These are phyloP conservation scores for Strobilomyces dryophilus DNA, from an alignment of 768 basidiomycete species.

Conservation along the genomic window DNA sequence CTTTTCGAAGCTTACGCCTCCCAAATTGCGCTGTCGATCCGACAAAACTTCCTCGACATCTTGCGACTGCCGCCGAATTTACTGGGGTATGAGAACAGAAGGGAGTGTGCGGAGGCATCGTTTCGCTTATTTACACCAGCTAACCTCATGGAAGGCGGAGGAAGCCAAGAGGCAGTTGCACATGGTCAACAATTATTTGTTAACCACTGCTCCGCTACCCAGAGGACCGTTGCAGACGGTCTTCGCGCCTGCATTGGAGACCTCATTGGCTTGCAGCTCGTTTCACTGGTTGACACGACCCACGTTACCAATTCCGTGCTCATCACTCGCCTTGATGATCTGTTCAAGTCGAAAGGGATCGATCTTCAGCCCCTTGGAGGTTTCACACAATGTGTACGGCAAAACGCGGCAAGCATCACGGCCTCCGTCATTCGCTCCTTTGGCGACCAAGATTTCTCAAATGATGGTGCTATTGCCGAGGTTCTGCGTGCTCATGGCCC, in stretches of 20 bases:
- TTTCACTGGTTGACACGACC: slow-evolving; percentile 40
- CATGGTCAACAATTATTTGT: slow-evolving; percentile 48
- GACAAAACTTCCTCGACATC: slow-evolving; percentile 45
- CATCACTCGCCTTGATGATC: slow-evolving; percentile 30
- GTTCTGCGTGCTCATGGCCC: slow-evolving; percentile 38
- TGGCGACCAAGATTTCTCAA: slow-evolving; percentile 61
- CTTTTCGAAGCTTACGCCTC: slow-evolving; percentile 79
- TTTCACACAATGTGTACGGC: slow-evolving; percentile 35
- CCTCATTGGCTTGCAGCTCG: slow-evolving; percentile 59
- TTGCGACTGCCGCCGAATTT: slow-evolving; percentile 63
- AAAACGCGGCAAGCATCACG: slow-evolving; percentile 54
- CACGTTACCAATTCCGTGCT: slow-evolving; percentile 15
- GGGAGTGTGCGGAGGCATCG: slow-evolving; percentile 61
- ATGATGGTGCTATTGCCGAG: slow-evolving; percentile 44
- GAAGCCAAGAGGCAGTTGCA: slow-evolving; percentile 21
- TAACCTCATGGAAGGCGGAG: slow-evolving; percentile 48
- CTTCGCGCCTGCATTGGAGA: slow-evolving; percentile 63
- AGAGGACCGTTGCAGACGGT: slow-evolving; percentile 47
- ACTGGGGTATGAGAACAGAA: slow-evolving; percentile 70
- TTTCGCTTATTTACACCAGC: slow-evolving; percentile 66
- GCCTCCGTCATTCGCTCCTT: slow-evolving; percentile 57
- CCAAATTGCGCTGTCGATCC: slow-evolving; percentile 69
- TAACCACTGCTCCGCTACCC: slow-evolving; percentile 58
- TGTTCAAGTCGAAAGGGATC: slow-evolving; percentile 34
- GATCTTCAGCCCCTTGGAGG: slow-evolving; percentile 25